Conservation (phyloP, 176 grass and related monocot genomes). For the Musa acuminata region DNA sequence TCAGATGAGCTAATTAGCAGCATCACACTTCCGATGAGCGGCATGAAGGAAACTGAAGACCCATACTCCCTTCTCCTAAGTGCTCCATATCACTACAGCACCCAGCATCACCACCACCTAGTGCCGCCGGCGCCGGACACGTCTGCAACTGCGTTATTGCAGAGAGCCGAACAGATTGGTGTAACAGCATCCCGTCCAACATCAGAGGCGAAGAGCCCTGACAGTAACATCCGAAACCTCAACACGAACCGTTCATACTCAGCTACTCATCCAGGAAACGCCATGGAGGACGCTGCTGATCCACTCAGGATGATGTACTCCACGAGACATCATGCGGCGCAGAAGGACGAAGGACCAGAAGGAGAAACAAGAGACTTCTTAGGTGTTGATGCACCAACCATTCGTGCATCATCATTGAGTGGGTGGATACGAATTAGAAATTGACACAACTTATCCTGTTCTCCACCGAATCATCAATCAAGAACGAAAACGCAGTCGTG, state of each 20-base stretch:
- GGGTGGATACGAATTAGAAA: conserved; percentile 5
- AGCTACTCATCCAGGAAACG: no score
- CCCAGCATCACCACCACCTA: not conserved
- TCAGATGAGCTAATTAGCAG: no score
- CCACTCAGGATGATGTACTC: not conserved
- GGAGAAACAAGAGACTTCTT: conserved; percentile 16
- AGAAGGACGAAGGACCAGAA: not conserved
- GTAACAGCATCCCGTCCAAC: not conserved
- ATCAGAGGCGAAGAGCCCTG: not conserved
- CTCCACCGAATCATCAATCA: not conserved
- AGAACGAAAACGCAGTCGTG: not conserved
- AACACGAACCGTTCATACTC: not conserved
- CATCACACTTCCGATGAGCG: no score
- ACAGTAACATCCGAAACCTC: not conserved
- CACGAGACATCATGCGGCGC: not conserved
- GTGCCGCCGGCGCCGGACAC: not conserved
- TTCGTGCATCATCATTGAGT: not conserved
- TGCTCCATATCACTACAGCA: not conserved
- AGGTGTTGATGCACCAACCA: not conserved
- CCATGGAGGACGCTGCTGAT: not conserved
- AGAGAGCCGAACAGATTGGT: conserved; percentile 1
- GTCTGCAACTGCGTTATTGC: not conserved
- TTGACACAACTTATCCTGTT: not conserved
- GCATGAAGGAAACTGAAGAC: no score
- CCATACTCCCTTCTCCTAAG: not conserved